These are phyloP conservation scores for Helianthus annuus DNA, from an alignment of 129 eudicot species.

Conservation along the genomic window DNA sequence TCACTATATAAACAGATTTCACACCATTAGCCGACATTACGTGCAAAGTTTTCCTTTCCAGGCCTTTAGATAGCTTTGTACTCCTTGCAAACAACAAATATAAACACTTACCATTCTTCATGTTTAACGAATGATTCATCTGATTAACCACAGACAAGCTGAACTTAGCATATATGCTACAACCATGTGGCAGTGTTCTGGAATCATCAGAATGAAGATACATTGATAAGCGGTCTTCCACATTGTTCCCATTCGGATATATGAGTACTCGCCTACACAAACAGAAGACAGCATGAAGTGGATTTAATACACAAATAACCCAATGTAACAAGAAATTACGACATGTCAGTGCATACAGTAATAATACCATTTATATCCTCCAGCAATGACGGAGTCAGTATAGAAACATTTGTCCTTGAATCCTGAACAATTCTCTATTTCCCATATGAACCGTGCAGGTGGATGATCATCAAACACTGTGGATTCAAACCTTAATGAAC, in stretches of 20 bases:
- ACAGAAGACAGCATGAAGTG: slow-evolving; percentile 2
- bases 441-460: slow-evolving; percentile 75
- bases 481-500: slow-evolving; percentile 40
- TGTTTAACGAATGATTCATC: slow-evolving; percentile 43
- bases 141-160: slow-evolving; percentile 74
- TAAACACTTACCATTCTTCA: slow-evolving; percentile 59
- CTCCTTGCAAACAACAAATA: background rate
- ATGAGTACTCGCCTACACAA: slow-evolving; percentile 69
- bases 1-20: background rate
- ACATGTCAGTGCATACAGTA: background rate
- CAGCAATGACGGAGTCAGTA: slow-evolving; percentile 63
- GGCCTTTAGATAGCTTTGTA: background rate
- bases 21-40: background rate
- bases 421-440: slow-evolving; percentile 60
- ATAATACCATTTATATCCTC: slow-evolving; percentile 83
- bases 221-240: slow-evolving; percentile 64
- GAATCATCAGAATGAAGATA: slow-evolving; percentile 87
- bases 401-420: slow-evolving; percentile 52
- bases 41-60: background rate
- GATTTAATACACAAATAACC: background rate
- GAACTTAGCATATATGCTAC: slow-evolving; percentile 80
- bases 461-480: slow-evolving; percentile 67
- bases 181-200: slow-evolving; percentile 65
- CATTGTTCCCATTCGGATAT: slow-evolving; percentile 76
- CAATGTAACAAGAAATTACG: slow-evolving; percentile 18